Evolutionary conservation across 1,284 basidiomycete species (phyloP), one percentile per base, ranked within the genome.

Genomic region (Marasmius tenuissimus): DNA sequence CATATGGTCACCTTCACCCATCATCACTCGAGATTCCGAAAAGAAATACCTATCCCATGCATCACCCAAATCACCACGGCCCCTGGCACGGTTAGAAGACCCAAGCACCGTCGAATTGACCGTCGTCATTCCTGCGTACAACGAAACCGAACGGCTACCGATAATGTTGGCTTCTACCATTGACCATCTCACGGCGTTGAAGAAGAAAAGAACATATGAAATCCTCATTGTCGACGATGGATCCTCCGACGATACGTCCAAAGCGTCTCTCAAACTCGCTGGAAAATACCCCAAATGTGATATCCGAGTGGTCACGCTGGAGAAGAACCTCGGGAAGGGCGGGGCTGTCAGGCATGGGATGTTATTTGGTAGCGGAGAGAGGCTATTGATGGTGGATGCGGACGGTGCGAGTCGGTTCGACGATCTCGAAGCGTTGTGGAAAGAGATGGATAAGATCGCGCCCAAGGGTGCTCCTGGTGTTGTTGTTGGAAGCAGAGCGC

Each of bases 141-240:
- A 97, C 70, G 96, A 97, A 75, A 85, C 85, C 9, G 75, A 82
- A 14, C 85, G 96, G 6, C 78, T 98, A n/a, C 88, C 88, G 0
- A 71, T 77, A 45, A 97, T 97, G 94, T 84, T 98, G 66, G 76
- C 81, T 4, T 85, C 88, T 27, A 86, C 93, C 7, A 75, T 96
- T 57, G 82, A 77, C 18, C 85, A 91, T 70, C 81, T 89, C 45
- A 70, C 72, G 3, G 73, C 80, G 1, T 58, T 71, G 48, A 77
- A 66, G 45, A 65, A 69, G n/a, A 72, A 71, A 59, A 81, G 85
- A 39, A 81, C 86, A 2, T 87, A 85, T 72, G 96, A 97, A 72
- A 82, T 98, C 47, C 68, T 98, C 66, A 85, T 98, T 58, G 86
- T 98, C 20, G 95, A 97, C 74, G 96, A 98, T 73, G 96, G 96